A percentile compares a stretch with the other conserved stretches of the same genome.
These are phyloP conservation scores for Clitopilus passeckerianus DNA, from an alignment of 768 basidiomycete species.

Conservation along the genomic window DNA sequence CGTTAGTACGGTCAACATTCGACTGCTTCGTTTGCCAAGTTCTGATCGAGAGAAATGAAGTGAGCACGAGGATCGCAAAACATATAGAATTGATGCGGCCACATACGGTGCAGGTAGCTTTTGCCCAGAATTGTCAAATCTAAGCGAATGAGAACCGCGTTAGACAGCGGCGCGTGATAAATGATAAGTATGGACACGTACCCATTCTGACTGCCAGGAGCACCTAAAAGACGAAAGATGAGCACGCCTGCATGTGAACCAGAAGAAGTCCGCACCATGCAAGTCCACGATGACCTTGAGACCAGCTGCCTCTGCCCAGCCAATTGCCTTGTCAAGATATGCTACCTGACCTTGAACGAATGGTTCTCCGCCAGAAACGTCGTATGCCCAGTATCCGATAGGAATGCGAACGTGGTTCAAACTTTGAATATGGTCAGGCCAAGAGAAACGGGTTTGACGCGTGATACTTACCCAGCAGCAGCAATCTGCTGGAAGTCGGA, in stretches of 20 bases:
- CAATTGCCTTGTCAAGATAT: conserved; percentile 61
- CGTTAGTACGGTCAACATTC: conserved; percentile 64
- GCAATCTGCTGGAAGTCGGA: conserved; percentile 72
- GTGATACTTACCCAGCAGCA: conserved; percentile 56
- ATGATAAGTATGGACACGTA: conserved; percentile 21
- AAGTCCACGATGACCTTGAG: conserved; percentile 83
- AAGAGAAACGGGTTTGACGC: conserved; percentile 4
- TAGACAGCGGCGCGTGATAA: conserved; percentile 2
- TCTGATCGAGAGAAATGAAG: conserved; percentile 16
- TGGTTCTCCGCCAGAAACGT: conserved; percentile 73
- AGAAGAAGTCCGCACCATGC: conserved; percentile 33
- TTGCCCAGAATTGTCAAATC: conserved; percentile 82
- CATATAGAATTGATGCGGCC: background rate
- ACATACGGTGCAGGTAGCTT: conserved; percentile 49
- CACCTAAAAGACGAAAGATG: conserved; percentile 32
- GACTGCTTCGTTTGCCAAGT: conserved; percentile 63
- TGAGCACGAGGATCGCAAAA: conserved; percentile 5
- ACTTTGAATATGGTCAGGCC: conserved; percentile 25
- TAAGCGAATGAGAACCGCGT: conserved; percentile 18
- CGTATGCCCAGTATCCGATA: conserved; percentile 90
- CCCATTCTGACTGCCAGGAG: conserved; percentile 85
- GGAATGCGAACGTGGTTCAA: conserved; percentile 82
- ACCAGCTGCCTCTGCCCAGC: conserved; percentile 65
- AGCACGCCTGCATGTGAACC: background rate
- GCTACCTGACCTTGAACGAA: conserved; percentile 73